phyloP scores from a whole-genome alignment of 169 alveolate genomes.

The Eimeria falciformis region DNA sequence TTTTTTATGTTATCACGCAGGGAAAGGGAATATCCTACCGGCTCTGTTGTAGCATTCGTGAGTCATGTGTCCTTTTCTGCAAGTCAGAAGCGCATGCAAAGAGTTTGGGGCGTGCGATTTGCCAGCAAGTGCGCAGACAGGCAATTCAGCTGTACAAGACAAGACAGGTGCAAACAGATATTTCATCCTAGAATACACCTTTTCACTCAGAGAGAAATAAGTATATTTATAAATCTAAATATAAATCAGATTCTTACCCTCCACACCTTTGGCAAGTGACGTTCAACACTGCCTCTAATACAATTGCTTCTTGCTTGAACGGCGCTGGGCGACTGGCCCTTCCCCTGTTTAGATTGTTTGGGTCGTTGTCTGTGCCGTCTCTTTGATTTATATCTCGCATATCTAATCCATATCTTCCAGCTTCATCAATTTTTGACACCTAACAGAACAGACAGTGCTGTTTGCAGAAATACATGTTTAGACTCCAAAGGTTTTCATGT shows the following conservation, averaged over 20 bases:
- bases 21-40: background rate
- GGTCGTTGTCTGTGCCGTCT: conserved; percentile 55
- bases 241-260: conserved; percentile 34
- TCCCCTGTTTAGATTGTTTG: conserved; percentile 10
- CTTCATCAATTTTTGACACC: conserved; percentile 53
- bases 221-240: no score
- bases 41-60: conserved; percentile 69
- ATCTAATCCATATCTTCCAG: conserved; percentile 52
- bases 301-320: background rate
- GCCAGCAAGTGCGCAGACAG: no score
- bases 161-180: no score
- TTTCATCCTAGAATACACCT: no score
- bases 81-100: background rate
- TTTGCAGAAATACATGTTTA: background rate
- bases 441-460: background rate
- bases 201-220: no score
- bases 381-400: conserved; percentile 61
- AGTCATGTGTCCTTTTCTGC: conserved; percentile 71
- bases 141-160: no score
- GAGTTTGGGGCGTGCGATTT: no score
- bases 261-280: conserved; percentile 59
- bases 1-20: no score
- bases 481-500: no score
- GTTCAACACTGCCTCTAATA: conserved; percentile 48
- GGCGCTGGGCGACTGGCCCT: background rate